Conservation (phyloP, 345 rosid genomes). For the Citrus reticulata region DNA sequence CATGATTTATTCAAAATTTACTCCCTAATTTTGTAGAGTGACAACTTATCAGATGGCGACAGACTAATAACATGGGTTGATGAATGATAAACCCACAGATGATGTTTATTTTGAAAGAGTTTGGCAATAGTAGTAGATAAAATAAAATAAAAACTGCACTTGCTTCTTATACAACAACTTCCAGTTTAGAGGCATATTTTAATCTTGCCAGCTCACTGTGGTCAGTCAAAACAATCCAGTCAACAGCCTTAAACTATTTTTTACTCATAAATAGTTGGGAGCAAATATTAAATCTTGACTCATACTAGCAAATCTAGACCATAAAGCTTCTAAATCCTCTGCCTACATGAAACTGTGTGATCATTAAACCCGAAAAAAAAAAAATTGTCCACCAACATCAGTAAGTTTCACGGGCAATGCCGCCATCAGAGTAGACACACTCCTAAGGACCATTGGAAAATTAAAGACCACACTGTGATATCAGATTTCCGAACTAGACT, state of each 20-base stretch:
- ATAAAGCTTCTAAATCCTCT: background rate
- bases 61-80: background rate
- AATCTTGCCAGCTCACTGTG: background rate
- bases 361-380: background rate
- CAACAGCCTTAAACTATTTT: background rate
- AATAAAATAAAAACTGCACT: too few relatives aligned
- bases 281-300: background rate
- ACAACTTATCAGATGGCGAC: background rate
- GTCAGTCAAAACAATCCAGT: background rate
- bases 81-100: background rate
- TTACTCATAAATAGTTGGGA: background rate
- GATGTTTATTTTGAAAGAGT: background rate
- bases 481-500: background rate
- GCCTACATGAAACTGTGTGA: background rate
- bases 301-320: background rate
- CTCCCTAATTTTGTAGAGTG: background rate
- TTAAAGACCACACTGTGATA: background rate
- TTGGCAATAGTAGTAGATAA: background rate
- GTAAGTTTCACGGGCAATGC: background rate
- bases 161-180: background rate
- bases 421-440: background rate
- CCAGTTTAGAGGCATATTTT: background rate
- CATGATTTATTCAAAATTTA: background rate
- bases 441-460: background rate
- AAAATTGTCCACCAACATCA: too few relatives aligned